phyloP scores from a whole-genome alignment of 805 yeast genomes.

The Zygoascus bituminiphila region DNA sequence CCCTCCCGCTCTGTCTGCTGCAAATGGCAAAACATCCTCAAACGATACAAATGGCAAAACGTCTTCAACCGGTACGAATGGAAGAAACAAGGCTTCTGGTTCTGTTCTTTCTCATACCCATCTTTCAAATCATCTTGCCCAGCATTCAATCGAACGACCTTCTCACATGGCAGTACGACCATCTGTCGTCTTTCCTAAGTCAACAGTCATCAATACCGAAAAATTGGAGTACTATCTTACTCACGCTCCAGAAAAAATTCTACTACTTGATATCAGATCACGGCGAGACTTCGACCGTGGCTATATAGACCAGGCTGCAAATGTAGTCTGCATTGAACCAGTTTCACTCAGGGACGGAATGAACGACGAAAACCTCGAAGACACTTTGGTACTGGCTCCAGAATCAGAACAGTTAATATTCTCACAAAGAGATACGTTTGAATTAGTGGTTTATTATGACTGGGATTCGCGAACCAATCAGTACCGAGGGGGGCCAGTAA shows the following conservation, averaged over 20 bases:
- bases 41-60: background rate
- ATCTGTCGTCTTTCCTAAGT: conserved; percentile 21
- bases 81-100: background rate
- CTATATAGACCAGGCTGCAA: conserved; percentile 48
- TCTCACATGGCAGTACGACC: background rate
- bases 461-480: conserved; percentile 22
- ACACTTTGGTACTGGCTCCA: conserved; percentile 49
- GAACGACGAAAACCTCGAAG: conserved; percentile 61
- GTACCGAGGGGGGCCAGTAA: conserved; percentile 18
- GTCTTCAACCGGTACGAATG: background rate
- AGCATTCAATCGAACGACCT: background rate
- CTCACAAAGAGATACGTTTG: conserved; percentile 44
- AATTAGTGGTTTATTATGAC: conserved; percentile 61
- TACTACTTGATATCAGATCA: conserved; percentile 69
- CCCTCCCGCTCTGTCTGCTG: background rate
- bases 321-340: conserved; percentile 73
- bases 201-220: conserved; percentile 23
- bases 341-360: conserved; percentile 42
- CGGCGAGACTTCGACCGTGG: conserved; percentile 49
- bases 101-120: background rate
- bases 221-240: conserved; percentile 19
- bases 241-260: conserved; percentile 27
- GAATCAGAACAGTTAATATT: conserved; percentile 48
- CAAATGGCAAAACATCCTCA: background rate
- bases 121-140: background rate